Base-by-base conservation (phyloP, 192 early-diverging fungal genomes). In the Umbelopsis sp. region DNA sequence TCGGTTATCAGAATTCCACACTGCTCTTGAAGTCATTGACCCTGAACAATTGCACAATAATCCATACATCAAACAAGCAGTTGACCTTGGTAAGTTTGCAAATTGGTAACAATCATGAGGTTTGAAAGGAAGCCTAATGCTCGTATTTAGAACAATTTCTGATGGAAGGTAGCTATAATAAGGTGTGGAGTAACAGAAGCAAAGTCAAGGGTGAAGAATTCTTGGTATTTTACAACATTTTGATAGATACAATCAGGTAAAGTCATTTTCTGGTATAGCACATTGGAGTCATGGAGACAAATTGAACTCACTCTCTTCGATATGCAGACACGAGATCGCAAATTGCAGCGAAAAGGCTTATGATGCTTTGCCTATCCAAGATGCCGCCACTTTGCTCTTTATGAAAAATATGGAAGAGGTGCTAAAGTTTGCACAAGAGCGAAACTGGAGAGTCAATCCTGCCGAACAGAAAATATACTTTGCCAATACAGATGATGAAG, bases 141-240 rank as follows among this genome's bases (percentile, higher is more conserved):
- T 69, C 2, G 22, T 11, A 16, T 44, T 37, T 71, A 78, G 97
- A 99, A 81, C 97, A 97, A 83, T 93, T 90, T 50, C 80, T 99
- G 75, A 99, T 98, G 96, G 97, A 98, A 78, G 96, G 97, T 21
- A 93, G 89, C 74, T 99, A 98, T 81, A 97, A 97, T 81, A 92
- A 93, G 70, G 95, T 99, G 46, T 98, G 96, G 96, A 92, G 93
- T 78, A 87, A 91, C 69, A 84, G 96, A 80, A 78, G 84, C 16
- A 90, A 94, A 69, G 93, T 97, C n/a, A 92, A 93, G 11, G 93
- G 92, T 18, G 85, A 91, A 69, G 95, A 98, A 79, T 99, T 95
- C 78, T 69, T 89, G 68, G 94, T 98, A 75, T 98, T 98, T 74
- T 91, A 96, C 70, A 94, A 98, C 71, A 95, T 97, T 69, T 81